Percentiles rank a stretch among this genome's conserved stretches.
These are phyloP conservation scores for Porphyrellus sp. DNA, from an alignment of 1,284 basidiomycete genomes.

Conservation along the genomic window DNA sequence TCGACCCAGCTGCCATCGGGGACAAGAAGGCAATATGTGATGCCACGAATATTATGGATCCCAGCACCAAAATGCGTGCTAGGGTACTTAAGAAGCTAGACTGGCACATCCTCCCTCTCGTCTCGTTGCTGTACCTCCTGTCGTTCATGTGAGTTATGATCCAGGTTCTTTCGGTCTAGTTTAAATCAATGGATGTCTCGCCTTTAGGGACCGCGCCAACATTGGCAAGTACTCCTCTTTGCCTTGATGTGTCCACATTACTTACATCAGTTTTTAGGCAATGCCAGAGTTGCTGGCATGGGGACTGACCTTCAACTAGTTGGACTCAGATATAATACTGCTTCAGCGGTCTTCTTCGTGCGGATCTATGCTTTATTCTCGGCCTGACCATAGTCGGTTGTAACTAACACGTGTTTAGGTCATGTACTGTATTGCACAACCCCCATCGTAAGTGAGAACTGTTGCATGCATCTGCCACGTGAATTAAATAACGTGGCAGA, in stretches of 20 bases:
- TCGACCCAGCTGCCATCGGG: background rate
- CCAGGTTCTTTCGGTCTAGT: background rate
- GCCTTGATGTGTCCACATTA: background rate
- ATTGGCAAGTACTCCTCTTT: slow-evolving; percentile 23
- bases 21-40: background rate
- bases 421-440: slow-evolving; percentile 43
- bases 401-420: slow-evolving; percentile 30
- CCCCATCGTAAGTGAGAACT: slow-evolving; percentile 42
- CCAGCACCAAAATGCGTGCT: slow-evolving; percentile 28
- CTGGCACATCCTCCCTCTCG: slow-evolving; percentile 46
- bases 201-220: slow-evolving; percentile 35
- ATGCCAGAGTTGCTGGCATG: slow-evolving; percentile 41
- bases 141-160: slow-evolving; percentile 45
- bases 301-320: slow-evolving; percentile 37
- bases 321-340: slow-evolving; percentile 43
- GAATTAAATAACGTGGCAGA: slow-evolving; percentile 21
- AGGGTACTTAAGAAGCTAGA: slow-evolving; percentile 47
- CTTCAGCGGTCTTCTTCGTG: slow-evolving; percentile 48
- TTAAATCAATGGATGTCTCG: background rate
- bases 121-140: slow-evolving; percentile 54
- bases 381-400: background rate
- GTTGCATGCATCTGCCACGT: background rate
- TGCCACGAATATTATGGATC: background rate
- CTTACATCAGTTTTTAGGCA: slow-evolving; percentile 19
- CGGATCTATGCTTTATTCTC: slow-evolving; percentile 11